A percentile compares a stretch with the other conserved stretches of the same genome.
Evolutionary conservation across 2,329 filamentous ascomycete species (phyloP).

Genomic region (Beauveria sp.): DNA sequence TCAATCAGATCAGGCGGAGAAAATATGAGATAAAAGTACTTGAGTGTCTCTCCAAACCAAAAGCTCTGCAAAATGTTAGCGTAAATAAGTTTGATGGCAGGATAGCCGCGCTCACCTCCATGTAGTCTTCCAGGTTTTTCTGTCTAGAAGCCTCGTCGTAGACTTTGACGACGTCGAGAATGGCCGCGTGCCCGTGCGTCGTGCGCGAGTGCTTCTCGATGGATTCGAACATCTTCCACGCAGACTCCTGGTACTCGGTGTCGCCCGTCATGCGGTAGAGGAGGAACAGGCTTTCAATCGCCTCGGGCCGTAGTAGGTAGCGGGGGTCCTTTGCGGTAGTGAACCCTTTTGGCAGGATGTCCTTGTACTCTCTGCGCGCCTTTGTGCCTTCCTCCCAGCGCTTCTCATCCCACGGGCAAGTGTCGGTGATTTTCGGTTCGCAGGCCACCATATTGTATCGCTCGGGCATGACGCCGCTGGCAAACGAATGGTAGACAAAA

Average conservation of each 20-base stretch:
- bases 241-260: constrained; percentile 53
- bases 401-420: constrained; percentile 25
- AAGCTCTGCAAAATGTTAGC: constrained; percentile 66
- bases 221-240: constrained; percentile 65
- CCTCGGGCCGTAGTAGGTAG: constrained; percentile 66
- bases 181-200: constrained; percentile 51
- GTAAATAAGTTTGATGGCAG: constrained; percentile 39
- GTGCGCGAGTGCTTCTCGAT: constrained; percentile 52
- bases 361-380: constrained; percentile 10
- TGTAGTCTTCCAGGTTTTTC: constrained; percentile 47
- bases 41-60: constrained; percentile 59
- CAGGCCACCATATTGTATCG: constrained; percentile 36
- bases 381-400: constrained; percentile 17
- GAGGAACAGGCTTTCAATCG: constrained; percentile 73
- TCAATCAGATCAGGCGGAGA: constrained; percentile 47
- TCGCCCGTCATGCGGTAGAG: constrained; percentile 67
- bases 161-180: constrained; percentile 47
- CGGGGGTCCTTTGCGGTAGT: constrained; percentile 44
- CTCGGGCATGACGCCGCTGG: constrained; percentile 47
- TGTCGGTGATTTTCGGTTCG: constrained; percentile 19
- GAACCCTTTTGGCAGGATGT: constrained; percentile 43
- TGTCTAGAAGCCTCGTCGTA: constrained; percentile 21
- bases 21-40: constrained; percentile 56
- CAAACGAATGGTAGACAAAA: constrained; percentile 41
- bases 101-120: constrained; percentile 46